Evolutionary conservation across 345 rosid species (phyloP).

Genomic region (Bruguiera gymnorhiza): DNA sequence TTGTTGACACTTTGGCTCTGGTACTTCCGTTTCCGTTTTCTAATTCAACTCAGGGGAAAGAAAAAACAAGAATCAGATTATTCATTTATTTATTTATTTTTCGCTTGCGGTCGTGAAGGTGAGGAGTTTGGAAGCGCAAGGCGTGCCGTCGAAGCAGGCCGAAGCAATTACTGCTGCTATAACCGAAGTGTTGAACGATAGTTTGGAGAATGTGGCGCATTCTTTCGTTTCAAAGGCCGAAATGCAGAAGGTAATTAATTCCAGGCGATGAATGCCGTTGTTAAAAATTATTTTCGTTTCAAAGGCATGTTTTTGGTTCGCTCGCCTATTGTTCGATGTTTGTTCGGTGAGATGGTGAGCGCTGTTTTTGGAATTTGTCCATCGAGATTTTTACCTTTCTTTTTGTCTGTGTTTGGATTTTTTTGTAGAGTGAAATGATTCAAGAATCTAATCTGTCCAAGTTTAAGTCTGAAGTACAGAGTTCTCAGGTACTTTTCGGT

Average conservation of each 20-base stretch:
- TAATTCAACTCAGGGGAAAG: background rate
- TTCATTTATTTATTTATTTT: background rate
- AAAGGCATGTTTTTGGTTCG: background rate
- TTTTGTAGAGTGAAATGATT: conserved; percentile 62
- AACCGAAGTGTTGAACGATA: conserved; percentile 80
- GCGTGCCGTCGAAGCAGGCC: conserved; percentile 88
- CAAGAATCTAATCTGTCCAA: conserved; percentile 80
- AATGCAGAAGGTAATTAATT: conserved; percentile 68
- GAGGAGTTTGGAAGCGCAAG: conserved; percentile 82
- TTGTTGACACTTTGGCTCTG: conserved; percentile 91
- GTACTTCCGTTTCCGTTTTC: conserved; percentile 25
- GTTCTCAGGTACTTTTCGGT: conserved; percentile 62
- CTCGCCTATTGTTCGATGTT: background rate
- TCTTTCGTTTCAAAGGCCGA: conserved; percentile 77
- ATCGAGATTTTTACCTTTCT: too few relatives aligned
- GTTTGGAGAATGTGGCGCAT: conserved; percentile 82
- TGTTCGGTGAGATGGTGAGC: background rate
- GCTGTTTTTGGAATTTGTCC: too few relatives aligned
- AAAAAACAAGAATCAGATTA: background rate
- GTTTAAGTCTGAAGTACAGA: conserved; percentile 78
- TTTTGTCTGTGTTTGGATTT: background rate
- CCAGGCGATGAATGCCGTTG: background rate
- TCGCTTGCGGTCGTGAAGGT: conserved; percentile 40
- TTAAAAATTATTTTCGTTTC: background rate
- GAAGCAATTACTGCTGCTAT: conserved; percentile 88